These are phyloP conservation scores for Scheffersomyces illinoinensis DNA, from an alignment of 1,139 yeast genomes.

Conservation along the genomic window DNA sequence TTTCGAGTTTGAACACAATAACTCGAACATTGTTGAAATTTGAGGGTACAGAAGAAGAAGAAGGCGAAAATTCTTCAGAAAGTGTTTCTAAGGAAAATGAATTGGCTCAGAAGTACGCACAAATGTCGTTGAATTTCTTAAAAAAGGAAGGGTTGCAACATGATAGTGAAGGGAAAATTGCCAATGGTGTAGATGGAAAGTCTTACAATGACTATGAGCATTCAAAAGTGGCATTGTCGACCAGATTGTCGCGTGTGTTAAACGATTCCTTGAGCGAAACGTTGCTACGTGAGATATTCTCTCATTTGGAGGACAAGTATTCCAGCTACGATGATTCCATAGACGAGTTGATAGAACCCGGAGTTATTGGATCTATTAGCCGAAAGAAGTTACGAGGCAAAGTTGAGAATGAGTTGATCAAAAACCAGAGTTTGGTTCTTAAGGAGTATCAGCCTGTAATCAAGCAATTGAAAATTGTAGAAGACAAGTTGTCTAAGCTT, in stretches of 20 bases:
- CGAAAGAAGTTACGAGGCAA: slow-evolving; percentile 57
- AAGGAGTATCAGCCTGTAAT: slow-evolving; percentile 64
- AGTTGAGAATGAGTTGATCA: slow-evolving; percentile 70
- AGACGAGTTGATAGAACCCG: slow-evolving; percentile 19
- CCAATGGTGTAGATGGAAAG: neutral
- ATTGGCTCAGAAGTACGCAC: slow-evolving; percentile 21
- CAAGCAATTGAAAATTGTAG: slow-evolving; percentile 45
- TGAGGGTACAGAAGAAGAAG: slow-evolving; percentile 6
- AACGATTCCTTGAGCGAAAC: slow-evolving; percentile 51
- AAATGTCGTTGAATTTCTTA: slow-evolving; percentile 10
- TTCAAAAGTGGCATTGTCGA: slow-evolving; percentile 31
- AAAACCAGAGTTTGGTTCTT: slow-evolving; percentile 57
- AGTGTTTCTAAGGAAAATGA: slow-evolving; percentile 6
- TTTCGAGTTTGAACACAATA: slow-evolving; percentile 36
- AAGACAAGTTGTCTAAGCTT: slow-evolving; percentile 40
- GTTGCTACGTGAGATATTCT: slow-evolving; percentile 49
- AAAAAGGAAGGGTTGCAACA: slow-evolving; percentile 7
- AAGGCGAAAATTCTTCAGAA: slow-evolving; percentile 1
- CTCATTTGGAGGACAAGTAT: slow-evolving; percentile 43
- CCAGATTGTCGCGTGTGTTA: slow-evolving; percentile 52
- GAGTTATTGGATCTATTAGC: slow-evolving; percentile 20
- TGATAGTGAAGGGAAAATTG: neutral
- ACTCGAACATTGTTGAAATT: slow-evolving; percentile 29
- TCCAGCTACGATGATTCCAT: slow-evolving; percentile 15
- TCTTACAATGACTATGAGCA: neutral